These are phyloP conservation scores for Akanthomyces lecanii DNA, from an alignment of 2,329 filamentous ascomycete species.

Conservation along the genomic window DNA sequence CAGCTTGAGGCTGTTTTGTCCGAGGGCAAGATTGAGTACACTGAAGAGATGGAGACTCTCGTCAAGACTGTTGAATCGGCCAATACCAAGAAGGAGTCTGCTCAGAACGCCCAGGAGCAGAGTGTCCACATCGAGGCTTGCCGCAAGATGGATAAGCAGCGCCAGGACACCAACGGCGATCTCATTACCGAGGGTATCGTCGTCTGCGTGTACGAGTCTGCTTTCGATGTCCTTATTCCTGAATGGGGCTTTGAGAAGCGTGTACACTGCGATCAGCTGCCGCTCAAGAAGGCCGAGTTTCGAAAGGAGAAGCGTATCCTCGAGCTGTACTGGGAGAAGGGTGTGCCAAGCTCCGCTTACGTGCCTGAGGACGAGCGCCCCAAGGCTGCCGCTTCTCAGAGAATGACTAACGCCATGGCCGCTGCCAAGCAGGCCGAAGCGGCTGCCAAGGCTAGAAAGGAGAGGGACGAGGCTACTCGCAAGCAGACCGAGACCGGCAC, in stretches of 20 bases:
- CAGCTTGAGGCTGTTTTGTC: conserved; percentile 86
- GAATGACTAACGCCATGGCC: conserved; percentile 69
- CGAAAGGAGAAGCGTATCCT: conserved; percentile 92
- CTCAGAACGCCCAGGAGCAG: conserved; percentile 95
- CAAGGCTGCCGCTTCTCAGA: conserved; percentile 70
- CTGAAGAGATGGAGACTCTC: conserved; percentile 80
- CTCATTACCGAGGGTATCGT: conserved; percentile 95
- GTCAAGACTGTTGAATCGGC: conserved; percentile 91
- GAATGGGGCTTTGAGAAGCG: conserved; percentile 99
- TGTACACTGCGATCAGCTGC: conserved; percentile 96
- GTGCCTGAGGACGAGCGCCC: conserved; percentile 95
- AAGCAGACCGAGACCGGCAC: conserved; percentile 94
- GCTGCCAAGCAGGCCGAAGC: conserved; percentile 78
- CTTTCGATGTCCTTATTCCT: conserved; percentile 95
- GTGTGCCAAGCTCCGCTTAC: conserved; percentile 90
- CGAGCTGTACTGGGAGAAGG: conserved; percentile 99
- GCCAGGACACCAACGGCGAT: conserved; percentile 81
- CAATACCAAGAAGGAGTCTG: conserved; percentile 99
- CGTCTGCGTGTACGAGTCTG: conserved; percentile 95
- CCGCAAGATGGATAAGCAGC: conserved; percentile 89
- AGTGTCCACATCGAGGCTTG: conserved; percentile 98
- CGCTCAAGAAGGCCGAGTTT: conserved; percentile 98
- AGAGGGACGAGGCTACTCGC: conserved; percentile 84
- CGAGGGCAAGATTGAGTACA: conserved; percentile 76
- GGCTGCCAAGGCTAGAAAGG: conserved; percentile 74